These are phyloP conservation scores for Datura wrightii DNA, from an alignment of 257 asterid genomes.

Conservation along the genomic window DNA sequence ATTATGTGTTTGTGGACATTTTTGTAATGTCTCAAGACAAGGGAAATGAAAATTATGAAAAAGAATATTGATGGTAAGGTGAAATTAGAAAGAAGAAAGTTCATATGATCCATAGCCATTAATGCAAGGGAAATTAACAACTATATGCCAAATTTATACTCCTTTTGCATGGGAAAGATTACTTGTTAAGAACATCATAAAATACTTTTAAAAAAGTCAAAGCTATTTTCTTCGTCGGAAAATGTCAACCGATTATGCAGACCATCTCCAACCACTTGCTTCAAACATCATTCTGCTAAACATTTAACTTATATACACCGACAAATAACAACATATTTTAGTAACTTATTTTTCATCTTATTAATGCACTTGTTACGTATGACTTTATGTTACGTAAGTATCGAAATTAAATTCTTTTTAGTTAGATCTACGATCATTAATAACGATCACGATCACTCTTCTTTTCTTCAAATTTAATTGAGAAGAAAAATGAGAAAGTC, in stretches of 20 bases:
- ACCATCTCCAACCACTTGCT: not conserved
- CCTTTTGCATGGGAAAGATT: slow-evolving; percentile 42
- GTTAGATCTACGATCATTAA: not conserved
- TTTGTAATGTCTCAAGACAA: slow-evolving; percentile 38
- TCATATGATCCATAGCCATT: slow-evolving; percentile 45
- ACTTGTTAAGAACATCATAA: not conserved
- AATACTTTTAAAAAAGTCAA: slow-evolving; percentile 32
- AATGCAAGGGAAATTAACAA: slow-evolving; percentile 19
- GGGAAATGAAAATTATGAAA: slow-evolving; percentile 36
- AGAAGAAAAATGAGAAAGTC: slow-evolving; percentile 38
- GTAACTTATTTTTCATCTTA: not conserved
- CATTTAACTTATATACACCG: not conserved
- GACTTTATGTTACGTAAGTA: not conserved
- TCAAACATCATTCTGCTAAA: not conserved
- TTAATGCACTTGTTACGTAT: no score
- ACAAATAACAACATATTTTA: not conserved
- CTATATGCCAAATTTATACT: slow-evolving; percentile 31
- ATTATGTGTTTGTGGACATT: slow-evolving; percentile 28
- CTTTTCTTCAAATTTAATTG: not conserved
- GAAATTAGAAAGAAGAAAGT: slow-evolving; percentile 34
- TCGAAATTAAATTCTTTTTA: no score
- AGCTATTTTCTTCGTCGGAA: not conserved
- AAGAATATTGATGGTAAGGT: slow-evolving; percentile 33
- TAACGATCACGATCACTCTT: not conserved
- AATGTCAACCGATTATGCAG: slow-evolving; percentile 31